Percentiles rank a stretch among this genome's conserved stretches.
These are phyloP conservation scores for Quercus rubra DNA, from an alignment of 306 rosid genomes.

Conservation along the genomic window DNA sequence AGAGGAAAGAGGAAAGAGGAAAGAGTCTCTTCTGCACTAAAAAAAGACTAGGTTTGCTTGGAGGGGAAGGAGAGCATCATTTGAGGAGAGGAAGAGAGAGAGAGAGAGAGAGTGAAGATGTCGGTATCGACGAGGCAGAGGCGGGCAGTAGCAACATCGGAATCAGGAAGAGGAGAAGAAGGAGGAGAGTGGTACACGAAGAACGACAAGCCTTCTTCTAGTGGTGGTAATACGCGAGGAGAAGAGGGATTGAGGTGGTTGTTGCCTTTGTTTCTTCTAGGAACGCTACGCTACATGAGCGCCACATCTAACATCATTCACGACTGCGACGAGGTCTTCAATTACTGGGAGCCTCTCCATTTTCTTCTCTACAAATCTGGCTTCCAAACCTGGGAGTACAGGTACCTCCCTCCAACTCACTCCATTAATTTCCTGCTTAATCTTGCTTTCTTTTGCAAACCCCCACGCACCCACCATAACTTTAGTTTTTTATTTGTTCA, in stretches of 20 bases:
- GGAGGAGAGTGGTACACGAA: conserved; percentile 46
- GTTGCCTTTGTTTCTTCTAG: conserved; percentile 56
- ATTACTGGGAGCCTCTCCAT: conserved; percentile 98
- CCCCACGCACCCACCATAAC: too few species aligned
- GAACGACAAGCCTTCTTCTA: conserved; percentile 47
- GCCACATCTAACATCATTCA: conserved; percentile 89
- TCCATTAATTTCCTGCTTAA: too few species aligned
- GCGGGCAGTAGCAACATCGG: conserved; percentile 39
- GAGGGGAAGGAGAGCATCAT: not conserved
- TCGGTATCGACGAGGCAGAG: conserved; percentile 59
- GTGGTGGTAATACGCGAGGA: conserved; percentile 14
- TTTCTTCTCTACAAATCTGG: conserved; percentile 93
- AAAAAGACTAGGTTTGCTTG: not conserved
- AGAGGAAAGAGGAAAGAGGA: too few species aligned
- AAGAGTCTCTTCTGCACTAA: too few species aligned
- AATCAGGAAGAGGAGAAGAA: conserved; percentile 1
- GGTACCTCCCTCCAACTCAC: conserved; percentile 22
- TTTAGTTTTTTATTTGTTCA: too few species aligned
- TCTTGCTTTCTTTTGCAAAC: too few species aligned
- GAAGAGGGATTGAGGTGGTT: conserved; percentile 65
- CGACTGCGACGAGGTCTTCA: conserved; percentile 97
- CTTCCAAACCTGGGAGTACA: conserved; percentile 98
- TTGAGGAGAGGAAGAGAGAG: not conserved
- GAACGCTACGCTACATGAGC: conserved; percentile 81
- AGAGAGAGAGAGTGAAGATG: conserved; percentile 22